phyloP scores from a whole-genome alignment of 1,139 yeast genomes.

The Geotrichum phurueaensis region DNA sequence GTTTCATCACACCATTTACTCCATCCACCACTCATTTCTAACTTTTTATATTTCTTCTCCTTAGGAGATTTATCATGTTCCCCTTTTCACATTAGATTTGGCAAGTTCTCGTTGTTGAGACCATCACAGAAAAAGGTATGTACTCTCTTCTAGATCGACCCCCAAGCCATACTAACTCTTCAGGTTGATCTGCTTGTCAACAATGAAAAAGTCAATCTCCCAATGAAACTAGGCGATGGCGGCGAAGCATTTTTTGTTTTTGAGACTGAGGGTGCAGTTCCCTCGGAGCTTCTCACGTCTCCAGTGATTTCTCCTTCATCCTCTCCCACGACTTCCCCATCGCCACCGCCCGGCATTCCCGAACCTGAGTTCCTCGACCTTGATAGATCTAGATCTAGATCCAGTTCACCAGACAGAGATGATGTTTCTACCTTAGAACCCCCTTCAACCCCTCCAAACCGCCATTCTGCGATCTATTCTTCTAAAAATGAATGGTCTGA shows the following conservation, averaged over 20 bases:
- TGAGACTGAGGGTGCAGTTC: slow-evolving; percentile 71
- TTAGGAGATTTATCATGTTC: slow-evolving; percentile 74
- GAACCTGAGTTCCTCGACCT: slow-evolving; percentile 57
- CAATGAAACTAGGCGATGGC: slow-evolving; percentile 95
- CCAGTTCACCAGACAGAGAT: slow-evolving; percentile 8
- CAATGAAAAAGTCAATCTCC: slow-evolving; percentile 72
- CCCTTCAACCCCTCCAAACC: slow-evolving; percentile 8
- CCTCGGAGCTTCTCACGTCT: slow-evolving; percentile 75
- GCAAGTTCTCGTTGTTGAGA: slow-evolving; percentile 81
- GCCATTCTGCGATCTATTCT: background rate
- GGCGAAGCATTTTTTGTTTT: slow-evolving; percentile 98
- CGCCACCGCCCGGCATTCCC: slow-evolving; percentile 31
- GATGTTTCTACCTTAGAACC: slow-evolving; percentile 5
- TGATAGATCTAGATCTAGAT: slow-evolving; percentile 23
- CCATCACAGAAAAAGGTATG: slow-evolving; percentile 87
- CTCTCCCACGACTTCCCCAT: slow-evolving; percentile 40
- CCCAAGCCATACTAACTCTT: background rate
- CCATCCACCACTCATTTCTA: background rate
- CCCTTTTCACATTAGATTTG: slow-evolving; percentile 95
- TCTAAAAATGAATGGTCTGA: slow-evolving; percentile 10
- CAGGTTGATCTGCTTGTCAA: slow-evolving; percentile 77
- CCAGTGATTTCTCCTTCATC: slow-evolving; percentile 82
- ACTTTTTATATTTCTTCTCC: background rate
- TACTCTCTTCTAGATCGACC: background rate
- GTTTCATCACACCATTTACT: slow-evolving; percentile 10